Conservation (phyloP, 495 filamentous ascomycete species). For the Sphaerosporella brunnea region DNA sequence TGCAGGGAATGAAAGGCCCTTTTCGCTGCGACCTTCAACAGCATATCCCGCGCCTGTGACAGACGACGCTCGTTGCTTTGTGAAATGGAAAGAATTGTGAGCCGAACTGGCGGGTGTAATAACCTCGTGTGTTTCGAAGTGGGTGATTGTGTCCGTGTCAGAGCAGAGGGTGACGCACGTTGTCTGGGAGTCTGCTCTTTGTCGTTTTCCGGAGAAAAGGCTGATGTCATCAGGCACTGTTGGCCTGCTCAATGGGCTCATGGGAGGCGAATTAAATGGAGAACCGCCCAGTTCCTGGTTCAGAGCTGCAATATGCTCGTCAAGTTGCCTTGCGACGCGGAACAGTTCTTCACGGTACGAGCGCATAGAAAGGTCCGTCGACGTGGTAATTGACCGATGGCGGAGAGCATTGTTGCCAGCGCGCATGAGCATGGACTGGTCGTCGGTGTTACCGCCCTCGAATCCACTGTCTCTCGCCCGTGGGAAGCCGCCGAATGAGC, state of each 20-base stretch:
- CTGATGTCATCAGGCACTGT: background rate
- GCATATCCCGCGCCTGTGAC: constrained; percentile 2
- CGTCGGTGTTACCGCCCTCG: background rate
- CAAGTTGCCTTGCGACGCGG: constrained; percentile 21
- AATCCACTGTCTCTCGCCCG: constrained; percentile 4
- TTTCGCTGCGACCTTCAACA: constrained; percentile 18
- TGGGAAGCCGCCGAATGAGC: background rate
- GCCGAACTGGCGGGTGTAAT: constrained; percentile 24
- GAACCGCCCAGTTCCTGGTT: constrained; percentile 14
- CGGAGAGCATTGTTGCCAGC: constrained; percentile 15
- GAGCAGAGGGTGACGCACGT: constrained; percentile 26
- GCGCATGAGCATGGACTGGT: constrained; percentile 9
- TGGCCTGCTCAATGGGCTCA: background rate
- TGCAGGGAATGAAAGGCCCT: constrained; percentile 25
- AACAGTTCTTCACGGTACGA: constrained; percentile 24
- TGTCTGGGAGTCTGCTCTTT: constrained; percentile 24
- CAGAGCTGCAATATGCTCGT: constrained; percentile 24
- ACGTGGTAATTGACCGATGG: constrained; percentile 22
- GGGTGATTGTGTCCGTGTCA: constrained; percentile 25
- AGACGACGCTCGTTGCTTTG: background rate
- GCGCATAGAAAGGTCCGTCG: constrained; percentile 17
- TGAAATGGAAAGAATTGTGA: constrained; percentile 22
- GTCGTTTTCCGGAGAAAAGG: constrained; percentile 8
- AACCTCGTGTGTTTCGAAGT: constrained; percentile 20
- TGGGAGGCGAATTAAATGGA: too few species aligned